Conservation (phyloP, 2,329 filamentous ascomycete species). For the Neofusicoccum sp. region DNA sequence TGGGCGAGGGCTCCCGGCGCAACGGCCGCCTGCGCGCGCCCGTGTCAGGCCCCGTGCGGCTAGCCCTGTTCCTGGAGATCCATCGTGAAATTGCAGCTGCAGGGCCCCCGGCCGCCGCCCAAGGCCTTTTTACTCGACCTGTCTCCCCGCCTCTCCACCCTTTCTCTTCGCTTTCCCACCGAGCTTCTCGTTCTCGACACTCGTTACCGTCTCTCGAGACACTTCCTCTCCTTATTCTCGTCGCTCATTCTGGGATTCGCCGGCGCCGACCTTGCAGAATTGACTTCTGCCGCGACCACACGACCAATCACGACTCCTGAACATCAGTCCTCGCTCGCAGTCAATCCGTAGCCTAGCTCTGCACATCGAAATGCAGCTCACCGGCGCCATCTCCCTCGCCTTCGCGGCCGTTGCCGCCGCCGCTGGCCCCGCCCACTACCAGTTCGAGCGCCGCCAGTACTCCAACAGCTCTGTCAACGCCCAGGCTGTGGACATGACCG, state of each 20-base stretch:
- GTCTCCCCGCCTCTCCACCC: slow-evolving; percentile 23
- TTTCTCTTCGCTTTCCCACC: slow-evolving; percentile 31
- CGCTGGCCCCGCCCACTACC: slow-evolving; percentile 31
- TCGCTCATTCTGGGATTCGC: slow-evolving; percentile 41
- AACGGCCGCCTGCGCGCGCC: not conserved
- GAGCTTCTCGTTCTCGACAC: slow-evolving; percentile 30
- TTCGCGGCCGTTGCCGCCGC: slow-evolving; percentile 27
- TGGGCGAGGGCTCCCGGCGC: not conserved
- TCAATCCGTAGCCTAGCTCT: slow-evolving; percentile 29
- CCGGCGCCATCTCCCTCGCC: slow-evolving; percentile 23
- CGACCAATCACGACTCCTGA: slow-evolving; percentile 25
- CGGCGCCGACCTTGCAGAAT: slow-evolving; percentile 31
- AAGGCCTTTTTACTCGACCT: not conserved
- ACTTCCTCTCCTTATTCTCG: slow-evolving; percentile 38
- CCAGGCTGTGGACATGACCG: slow-evolving; percentile 16
- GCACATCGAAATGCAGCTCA: slow-evolving; percentile 28
- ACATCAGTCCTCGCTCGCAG: slow-evolving; percentile 25
- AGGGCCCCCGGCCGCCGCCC: slow-evolving; percentile 1
- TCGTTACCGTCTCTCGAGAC: slow-evolving; percentile 38
- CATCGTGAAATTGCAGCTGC: slow-evolving; percentile 15
- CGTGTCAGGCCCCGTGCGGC: not conserved
- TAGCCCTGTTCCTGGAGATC: slow-evolving; percentile 17
- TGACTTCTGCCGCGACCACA: slow-evolving; percentile 34
- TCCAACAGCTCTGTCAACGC: slow-evolving; percentile 19
- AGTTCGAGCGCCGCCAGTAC: slow-evolving; percentile 20